Evolutionary conservation across 169 alveolate genomes (phyloP).

Genomic region (Plasmodium billcollinsi): DNA sequence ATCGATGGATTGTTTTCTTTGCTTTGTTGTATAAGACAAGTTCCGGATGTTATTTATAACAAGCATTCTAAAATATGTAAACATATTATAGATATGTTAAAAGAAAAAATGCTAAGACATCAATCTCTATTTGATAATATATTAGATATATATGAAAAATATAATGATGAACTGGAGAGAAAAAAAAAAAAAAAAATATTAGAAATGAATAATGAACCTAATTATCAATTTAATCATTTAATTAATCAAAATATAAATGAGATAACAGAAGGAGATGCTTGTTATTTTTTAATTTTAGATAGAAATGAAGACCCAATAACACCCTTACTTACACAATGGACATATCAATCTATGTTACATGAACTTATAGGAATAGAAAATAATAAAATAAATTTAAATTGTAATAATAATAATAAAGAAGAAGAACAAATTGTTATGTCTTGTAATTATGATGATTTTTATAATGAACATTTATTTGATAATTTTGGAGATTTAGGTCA

Average conservation of each 20-base stretch:
- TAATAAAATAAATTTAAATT: slow-evolving; percentile 89
- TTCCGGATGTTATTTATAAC: slow-evolving; percentile 58
- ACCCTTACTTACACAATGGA: slow-evolving; percentile 97
- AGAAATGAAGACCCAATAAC: slow-evolving; percentile 98
- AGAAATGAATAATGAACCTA: slow-evolving; percentile 54
- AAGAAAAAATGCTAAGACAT: slow-evolving; percentile 34
- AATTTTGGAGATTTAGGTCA: slow-evolving; percentile 96
- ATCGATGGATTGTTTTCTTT: slow-evolving; percentile 57
- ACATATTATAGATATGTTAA: slow-evolving; percentile 40
- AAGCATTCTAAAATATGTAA: slow-evolving; percentile 51
- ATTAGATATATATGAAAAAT: slow-evolving; percentile 75
- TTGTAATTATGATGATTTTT: slow-evolving; percentile 93
- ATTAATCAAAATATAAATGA: slow-evolving; percentile 28
- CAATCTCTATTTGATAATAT: slow-evolving; percentile 46
- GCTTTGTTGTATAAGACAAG: slow-evolving; percentile 31
- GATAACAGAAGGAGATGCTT: slow-evolving; percentile 73
- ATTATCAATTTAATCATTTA: slow-evolving; percentile 70
- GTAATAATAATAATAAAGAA: slow-evolving; percentile 40
- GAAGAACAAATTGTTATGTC: slow-evolving; percentile 76
- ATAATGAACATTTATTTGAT: slow-evolving; percentile 89
- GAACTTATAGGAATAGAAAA: slow-evolving; percentile 93
- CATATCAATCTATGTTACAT: slow-evolving; percentile 97
- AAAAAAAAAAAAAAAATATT: slow-evolving; percentile 70
- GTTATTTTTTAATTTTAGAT: slow-evolving; percentile 91
- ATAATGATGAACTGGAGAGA: slow-evolving; percentile 76